phyloP scores from a whole-genome alignment of 768 basidiomycete species.

The Grammothele lineata region DNA sequence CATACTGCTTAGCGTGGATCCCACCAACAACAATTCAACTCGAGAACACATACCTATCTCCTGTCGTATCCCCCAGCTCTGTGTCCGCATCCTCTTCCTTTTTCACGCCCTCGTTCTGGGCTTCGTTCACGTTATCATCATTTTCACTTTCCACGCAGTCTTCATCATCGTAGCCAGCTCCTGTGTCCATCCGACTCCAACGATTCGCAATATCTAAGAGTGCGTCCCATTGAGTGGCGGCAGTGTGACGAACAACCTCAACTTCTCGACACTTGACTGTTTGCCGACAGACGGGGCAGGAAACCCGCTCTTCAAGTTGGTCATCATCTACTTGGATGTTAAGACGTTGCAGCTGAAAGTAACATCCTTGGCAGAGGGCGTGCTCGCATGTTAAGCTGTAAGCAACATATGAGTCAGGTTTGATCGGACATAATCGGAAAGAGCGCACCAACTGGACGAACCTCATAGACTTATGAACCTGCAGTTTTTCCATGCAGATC shows the following conservation, averaged over 20 bases:
- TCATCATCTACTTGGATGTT: too few species aligned
- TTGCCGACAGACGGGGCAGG: too few species aligned
- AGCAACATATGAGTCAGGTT: background rate
- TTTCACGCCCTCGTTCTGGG: too few species aligned
- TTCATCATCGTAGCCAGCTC: slow-evolving; percentile 34
- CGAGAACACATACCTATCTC: too few species aligned
- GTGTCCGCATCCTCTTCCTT: too few species aligned
- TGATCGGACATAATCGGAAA: background rate
- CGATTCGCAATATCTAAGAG: slow-evolving; percentile 35
- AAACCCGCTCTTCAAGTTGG: too few species aligned
- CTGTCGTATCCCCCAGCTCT: slow-evolving; percentile 8
- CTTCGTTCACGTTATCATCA: slow-evolving; percentile 16
- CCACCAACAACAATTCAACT: too few species aligned
- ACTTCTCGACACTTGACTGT: slow-evolving; percentile 1
- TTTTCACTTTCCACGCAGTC: slow-evolving; percentile 35
- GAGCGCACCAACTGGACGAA: too few species aligned
- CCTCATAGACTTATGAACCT: slow-evolving; percentile 33
- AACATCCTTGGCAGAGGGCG: slow-evolving; percentile 36
- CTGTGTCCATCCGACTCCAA: slow-evolving; percentile 39
- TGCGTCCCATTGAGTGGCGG: slow-evolving; percentile 40
- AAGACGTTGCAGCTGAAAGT: slow-evolving; percentile 21
- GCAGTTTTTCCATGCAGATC: slow-evolving; percentile 34
- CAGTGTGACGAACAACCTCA: slow-evolving; percentile 34
- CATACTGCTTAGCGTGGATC: too few species aligned
- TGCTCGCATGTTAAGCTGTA: slow-evolving; percentile 42